A percentile compares a stretch with the other conserved stretches of the same genome.
Evolutionary conservation across 208 protist species (phyloP).

Genomic region (Wallacemonas collosoma): DNA sequence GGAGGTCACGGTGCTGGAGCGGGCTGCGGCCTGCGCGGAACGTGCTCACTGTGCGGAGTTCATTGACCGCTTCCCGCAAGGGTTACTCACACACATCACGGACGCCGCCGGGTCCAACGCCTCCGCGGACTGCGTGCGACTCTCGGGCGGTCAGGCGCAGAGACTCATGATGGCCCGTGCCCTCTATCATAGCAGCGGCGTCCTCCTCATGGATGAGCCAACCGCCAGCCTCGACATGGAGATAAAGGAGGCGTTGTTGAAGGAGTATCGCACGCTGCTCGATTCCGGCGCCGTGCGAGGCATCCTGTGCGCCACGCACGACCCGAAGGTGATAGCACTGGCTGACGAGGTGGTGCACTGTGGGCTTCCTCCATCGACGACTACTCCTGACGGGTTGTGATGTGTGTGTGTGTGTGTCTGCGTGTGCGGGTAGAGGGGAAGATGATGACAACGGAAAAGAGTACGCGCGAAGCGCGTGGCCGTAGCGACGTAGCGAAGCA

Average conservation of each 20-base stretch:
- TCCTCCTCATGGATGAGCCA: constrained; percentile 83
- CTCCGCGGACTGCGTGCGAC: constrained; percentile 45
- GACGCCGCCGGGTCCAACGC: constrained; percentile 28
- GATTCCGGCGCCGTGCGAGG: constrained; percentile 33
- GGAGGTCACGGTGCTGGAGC: constrained; percentile 35
- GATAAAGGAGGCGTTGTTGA: constrained; percentile 47
- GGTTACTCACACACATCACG: constrained; percentile 57
- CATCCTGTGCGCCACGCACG: constrained; percentile 73
- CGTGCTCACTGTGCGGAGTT: constrained; percentile 56
- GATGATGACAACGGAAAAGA: neutral
- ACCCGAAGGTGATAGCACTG: constrained; percentile 46
- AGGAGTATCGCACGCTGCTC: constrained; percentile 51
- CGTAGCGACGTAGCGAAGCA: too few species aligned
- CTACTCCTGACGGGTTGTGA: too few species aligned
- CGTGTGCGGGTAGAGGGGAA: neutral
- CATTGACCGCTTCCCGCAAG: constrained; percentile 61
- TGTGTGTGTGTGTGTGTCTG: neutral
- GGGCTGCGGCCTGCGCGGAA: constrained; percentile 40
- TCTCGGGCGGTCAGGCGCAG: constrained; percentile 73
- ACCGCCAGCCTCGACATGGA: constrained; percentile 66
- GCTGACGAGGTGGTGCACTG: constrained; percentile 56
- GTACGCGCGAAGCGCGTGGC: too few species aligned
- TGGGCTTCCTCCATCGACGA: too few species aligned
- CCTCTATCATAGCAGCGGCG: constrained; percentile 55
- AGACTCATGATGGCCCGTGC: constrained; percentile 80